Evolutionary conservation across 768 basidiomycete species (phyloP), one percentile per base, ranked within the genome.

Genomic region (Suillus luteus): DNA sequence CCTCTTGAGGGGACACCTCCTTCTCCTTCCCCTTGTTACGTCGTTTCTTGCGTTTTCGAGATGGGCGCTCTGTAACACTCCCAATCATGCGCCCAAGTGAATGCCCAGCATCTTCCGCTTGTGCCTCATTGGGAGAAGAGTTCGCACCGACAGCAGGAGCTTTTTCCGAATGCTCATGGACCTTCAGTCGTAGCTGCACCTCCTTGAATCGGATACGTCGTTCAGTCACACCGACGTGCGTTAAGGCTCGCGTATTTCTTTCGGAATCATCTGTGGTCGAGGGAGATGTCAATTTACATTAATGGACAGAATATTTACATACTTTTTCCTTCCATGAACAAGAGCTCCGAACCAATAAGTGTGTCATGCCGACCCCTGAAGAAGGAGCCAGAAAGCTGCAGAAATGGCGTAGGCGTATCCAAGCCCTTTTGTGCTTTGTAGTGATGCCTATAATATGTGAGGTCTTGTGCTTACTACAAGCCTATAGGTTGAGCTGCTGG

Each of bases 301-400:
- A 61, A 58, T 35, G 43, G n/a, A 59, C 3, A 19, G n/a, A 31
- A 58, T 24, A 40, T 61, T 12, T 10, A 54, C 73, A 40, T 64
- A 86, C 89, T 83, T 78, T 86, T 86, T 40, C 81, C 82, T 62
- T 92, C 91, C 0, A 85, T 83, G 72, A 93, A 93, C 22, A 93
- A 70, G 31, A 94, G 75, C 69, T 94, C 92, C 0, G 90, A 89
- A 2, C 92, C 92, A 2, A 93, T 76, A 4, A 93, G 79, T 19
- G 79, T 71, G 62, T 90, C 85, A 64, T 92, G 86, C 43, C 80
- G 77, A 0, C 92, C 92, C 72, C 87, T 87, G 66, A 93, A 81
- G 22, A 92, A 80, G 1, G 89, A 88, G 2, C 91, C 91, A 5
- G 88, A 87, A 1, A 93, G 79, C 67, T 94, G 92, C 24, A 94